phyloP scores from a whole-genome alignment of 2,329 filamentous ascomycete species.

The Neonectria hederae region DNA sequence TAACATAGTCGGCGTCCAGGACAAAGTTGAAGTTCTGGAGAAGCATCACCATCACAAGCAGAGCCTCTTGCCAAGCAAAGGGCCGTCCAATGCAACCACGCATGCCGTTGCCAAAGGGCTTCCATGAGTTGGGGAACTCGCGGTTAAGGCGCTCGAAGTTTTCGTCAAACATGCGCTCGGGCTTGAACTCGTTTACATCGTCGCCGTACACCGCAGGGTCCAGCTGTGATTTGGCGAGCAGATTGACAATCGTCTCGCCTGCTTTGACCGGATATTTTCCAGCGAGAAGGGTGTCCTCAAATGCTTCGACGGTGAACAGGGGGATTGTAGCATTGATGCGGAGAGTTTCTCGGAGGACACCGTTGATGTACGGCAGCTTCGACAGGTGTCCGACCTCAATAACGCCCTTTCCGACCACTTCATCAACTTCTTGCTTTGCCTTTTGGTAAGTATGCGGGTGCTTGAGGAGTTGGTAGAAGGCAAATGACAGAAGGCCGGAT shows the following conservation, averaged over 20 bases:
- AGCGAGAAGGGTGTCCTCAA: conserved; percentile 61
- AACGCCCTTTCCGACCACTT: conserved; percentile 65
- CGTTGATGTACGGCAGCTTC: conserved; percentile 72
- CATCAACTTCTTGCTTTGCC: conserved; percentile 73
- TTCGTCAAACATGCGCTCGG: conserved; percentile 76
- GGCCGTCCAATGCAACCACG: conserved; percentile 76
- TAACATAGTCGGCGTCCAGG: conserved; percentile 66
- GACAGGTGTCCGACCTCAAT: conserved; percentile 68
- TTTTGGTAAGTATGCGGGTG: conserved; percentile 66
- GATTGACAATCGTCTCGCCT: conserved; percentile 57
- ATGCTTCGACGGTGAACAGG: conserved; percentile 62
- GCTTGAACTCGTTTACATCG: conserved; percentile 71
- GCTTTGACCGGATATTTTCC: conserved; percentile 68
- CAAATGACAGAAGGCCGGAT: conserved; percentile 71
- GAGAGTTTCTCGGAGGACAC: conserved; percentile 70
- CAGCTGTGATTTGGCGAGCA: conserved; percentile 64
- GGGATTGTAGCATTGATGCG: conserved; percentile 69
- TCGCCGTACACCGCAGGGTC: conserved; percentile 72
- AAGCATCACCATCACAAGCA: conserved; percentile 68
- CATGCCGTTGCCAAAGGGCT: conserved; percentile 78
- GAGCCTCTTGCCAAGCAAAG: conserved; percentile 78
- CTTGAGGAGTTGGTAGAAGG: conserved; percentile 71
- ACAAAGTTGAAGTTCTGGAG: conserved; percentile 77
- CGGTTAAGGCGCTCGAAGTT: conserved; percentile 69
- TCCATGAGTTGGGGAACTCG: conserved; percentile 70